Evolutionary conservation across 192 early-diverging fungal species (phyloP).

Genomic region (Coemansia sp.): DNA sequence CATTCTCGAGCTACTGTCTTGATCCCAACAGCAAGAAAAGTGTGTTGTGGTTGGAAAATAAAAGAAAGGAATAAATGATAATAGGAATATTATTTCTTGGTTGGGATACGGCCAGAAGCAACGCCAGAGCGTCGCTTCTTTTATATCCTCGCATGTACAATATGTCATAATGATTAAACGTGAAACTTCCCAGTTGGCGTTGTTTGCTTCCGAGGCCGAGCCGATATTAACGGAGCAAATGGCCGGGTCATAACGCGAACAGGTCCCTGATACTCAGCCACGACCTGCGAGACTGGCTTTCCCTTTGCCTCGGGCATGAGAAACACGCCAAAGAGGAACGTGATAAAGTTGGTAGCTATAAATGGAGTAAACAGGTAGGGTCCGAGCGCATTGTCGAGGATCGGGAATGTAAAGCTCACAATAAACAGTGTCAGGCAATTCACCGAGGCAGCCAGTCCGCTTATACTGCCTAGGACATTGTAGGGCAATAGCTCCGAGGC

Average conservation of each 20-base stretch:
- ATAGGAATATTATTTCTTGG: too few relatives aligned
- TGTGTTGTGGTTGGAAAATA: too few relatives aligned
- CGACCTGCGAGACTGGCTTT: slow-evolving; percentile 46
- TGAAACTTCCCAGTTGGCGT: too few relatives aligned
- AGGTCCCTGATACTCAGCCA: slow-evolving; percentile 48
- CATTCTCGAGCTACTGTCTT: too few relatives aligned
- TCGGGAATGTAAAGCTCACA: slow-evolving; percentile 66
- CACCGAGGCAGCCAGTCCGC: slow-evolving; percentile 63
- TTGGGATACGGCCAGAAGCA: too few relatives aligned
- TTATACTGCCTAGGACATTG: slow-evolving; percentile 64
- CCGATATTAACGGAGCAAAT: background rate
- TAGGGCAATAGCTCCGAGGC: slow-evolving; percentile 78
- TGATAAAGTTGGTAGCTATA: slow-evolving; percentile 49
- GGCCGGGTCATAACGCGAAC: slow-evolving; percentile 22
- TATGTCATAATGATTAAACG: too few relatives aligned
- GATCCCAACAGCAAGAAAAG: background rate
- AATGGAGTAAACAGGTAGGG: slow-evolving; percentile 72
- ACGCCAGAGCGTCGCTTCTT: too few relatives aligned
- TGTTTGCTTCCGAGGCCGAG: background rate
- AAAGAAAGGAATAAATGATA: too few relatives aligned
- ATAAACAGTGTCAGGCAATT: slow-evolving; percentile 72
- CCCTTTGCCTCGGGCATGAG: slow-evolving; percentile 75
- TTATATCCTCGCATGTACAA: too few relatives aligned
- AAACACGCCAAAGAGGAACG: slow-evolving; percentile 46
- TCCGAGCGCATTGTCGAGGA: slow-evolving; percentile 54